These are phyloP conservation scores for Cryomyces antarcticus DNA, from an alignment of 495 filamentous ascomycete genomes.

Conservation along the genomic window DNA sequence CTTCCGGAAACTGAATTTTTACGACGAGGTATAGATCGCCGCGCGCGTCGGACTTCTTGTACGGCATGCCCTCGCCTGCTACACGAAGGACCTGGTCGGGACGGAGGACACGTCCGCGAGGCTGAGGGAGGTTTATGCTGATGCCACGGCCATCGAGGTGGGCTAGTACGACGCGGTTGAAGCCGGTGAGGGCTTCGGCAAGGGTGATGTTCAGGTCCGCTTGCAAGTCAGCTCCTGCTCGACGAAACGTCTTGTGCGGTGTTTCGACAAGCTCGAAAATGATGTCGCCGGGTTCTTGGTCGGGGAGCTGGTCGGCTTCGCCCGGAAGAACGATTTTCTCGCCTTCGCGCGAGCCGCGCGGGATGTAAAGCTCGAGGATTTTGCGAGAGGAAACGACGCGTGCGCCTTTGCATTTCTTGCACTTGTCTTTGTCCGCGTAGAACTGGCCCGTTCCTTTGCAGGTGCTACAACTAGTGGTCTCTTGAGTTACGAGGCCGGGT, in stretches of 20 bases:
- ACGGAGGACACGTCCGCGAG: conserved; percentile 50
- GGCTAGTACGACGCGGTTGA: conserved; percentile 74
- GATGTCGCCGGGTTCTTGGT: conserved; percentile 80
- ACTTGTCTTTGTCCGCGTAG: conserved; percentile 86
- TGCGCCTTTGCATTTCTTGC: conserved; percentile 94
- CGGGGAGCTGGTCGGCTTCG: conserved; percentile 85
- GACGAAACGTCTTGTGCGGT: conserved; percentile 57
- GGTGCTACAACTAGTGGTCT: conserved; percentile 47
- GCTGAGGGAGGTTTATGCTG: conserved; percentile 44
- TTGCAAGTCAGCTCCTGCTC: conserved; percentile 65
- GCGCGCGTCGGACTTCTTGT: conserved; percentile 60
- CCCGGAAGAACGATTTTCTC: conserved; percentile 80
- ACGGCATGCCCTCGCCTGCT: conserved; percentile 78
- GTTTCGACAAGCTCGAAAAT: conserved; percentile 71
- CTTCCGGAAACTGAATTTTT: conserved; percentile 72
- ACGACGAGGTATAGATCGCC: conserved; percentile 79
- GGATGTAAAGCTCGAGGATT: conserved; percentile 88
- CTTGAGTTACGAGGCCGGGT: conserved; percentile 60
- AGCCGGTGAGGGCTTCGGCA: conserved; percentile 68
- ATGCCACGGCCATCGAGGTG: conserved; percentile 92
- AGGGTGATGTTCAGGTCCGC: conserved; percentile 63
- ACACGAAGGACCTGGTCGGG: conserved; percentile 74
- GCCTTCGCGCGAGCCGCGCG: conserved; percentile 67
- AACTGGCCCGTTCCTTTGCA: conserved; percentile 68
- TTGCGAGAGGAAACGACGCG: conserved; percentile 67